phyloP scores from a whole-genome alignment of 202 grass and related monocot species.

The Zizania palustris region DNA sequence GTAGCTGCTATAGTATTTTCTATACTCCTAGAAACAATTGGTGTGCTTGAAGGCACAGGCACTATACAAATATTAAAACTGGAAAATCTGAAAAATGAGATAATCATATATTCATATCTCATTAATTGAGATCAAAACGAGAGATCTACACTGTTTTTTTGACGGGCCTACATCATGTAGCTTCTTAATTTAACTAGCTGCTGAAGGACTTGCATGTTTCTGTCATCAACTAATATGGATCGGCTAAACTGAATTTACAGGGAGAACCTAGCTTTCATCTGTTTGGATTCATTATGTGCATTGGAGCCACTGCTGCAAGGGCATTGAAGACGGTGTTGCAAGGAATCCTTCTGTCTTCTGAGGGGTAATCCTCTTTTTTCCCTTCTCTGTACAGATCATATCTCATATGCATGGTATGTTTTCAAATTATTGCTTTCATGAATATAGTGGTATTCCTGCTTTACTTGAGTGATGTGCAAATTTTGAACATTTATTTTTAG shows the following conservation, averaged over 20 bases:
- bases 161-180: too few species aligned
- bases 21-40: neutral
- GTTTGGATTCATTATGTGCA: slow-evolving; percentile 89
- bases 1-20: too few species aligned
- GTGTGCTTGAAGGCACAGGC: neutral
- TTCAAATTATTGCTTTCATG: slow-evolving; percentile 22
- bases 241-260: slow-evolving; percentile 43
- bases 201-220: neutral
- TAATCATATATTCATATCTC: neutral
- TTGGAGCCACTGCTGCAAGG: slow-evolving; percentile 84
- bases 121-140: too few species aligned
- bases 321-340: slow-evolving; percentile 84
- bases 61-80: neutral
- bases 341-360: slow-evolving; percentile 82
- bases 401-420: slow-evolving; percentile 14
- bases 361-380: slow-evolving; percentile 61
- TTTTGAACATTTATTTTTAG: slow-evolving; percentile 19
- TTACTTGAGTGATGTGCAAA: neutral
- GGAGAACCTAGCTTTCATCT: slow-evolving; percentile 91
- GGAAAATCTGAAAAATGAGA: neutral
- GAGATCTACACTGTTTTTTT: too few species aligned
- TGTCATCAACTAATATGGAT: slow-evolving; percentile 28
- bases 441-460: neutral
- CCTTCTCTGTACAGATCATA: neutral
- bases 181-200: neutral